Evolutionary conservation across 805 yeast species (phyloP).

Genomic region (Cyberlindnera sargentensis): DNA sequence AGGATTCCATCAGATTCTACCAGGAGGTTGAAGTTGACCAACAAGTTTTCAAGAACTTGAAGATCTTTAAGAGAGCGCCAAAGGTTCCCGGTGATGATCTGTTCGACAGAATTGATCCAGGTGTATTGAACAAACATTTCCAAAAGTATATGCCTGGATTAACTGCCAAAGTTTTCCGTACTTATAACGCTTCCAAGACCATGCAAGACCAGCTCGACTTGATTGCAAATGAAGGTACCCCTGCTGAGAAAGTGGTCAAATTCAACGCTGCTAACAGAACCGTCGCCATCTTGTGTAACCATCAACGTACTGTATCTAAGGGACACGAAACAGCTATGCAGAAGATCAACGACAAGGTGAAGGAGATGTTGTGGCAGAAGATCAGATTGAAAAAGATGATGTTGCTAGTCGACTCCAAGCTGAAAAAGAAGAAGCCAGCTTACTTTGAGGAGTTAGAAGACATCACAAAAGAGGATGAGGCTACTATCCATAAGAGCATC

Average conservation of each 20-base stretch:
- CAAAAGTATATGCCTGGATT: slow-evolving; percentile 88
- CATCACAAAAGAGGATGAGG: slow-evolving; percentile 57
- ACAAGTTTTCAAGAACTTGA: slow-evolving; percentile 87
- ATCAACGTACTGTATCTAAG: slow-evolving; percentile 88
- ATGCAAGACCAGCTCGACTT: slow-evolving; percentile 92
- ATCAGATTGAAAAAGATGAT: slow-evolving; percentile 68
- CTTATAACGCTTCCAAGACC: slow-evolving; percentile 91
- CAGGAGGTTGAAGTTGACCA: slow-evolving; percentile 88
- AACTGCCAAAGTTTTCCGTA: slow-evolving; percentile 96
- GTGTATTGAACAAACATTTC: slow-evolving; percentile 74
- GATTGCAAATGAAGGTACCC: slow-evolving; percentile 80
- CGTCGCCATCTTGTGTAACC: slow-evolving; percentile 94
- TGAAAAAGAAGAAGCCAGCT: slow-evolving; percentile 42
- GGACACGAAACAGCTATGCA: slow-evolving; percentile 76
- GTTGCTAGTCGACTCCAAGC: slow-evolving; percentile 50
- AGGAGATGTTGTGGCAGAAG: slow-evolving; percentile 82
- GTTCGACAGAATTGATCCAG: slow-evolving; percentile 85
- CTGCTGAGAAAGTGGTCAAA: slow-evolving; percentile 77
- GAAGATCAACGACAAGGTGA: slow-evolving; percentile 67
- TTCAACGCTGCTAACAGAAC: slow-evolving; percentile 94
- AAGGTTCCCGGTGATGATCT: slow-evolving; percentile 88
- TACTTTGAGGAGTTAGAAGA: slow-evolving; percentile 66
- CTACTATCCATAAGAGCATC: slow-evolving; percentile 48
- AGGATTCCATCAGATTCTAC: slow-evolving; percentile 85
- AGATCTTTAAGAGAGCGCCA: slow-evolving; percentile 82